Conservation (phyloP, 192 early-diverging fungal genomes). For the Jimgerdemannia lactiflua region DNA sequence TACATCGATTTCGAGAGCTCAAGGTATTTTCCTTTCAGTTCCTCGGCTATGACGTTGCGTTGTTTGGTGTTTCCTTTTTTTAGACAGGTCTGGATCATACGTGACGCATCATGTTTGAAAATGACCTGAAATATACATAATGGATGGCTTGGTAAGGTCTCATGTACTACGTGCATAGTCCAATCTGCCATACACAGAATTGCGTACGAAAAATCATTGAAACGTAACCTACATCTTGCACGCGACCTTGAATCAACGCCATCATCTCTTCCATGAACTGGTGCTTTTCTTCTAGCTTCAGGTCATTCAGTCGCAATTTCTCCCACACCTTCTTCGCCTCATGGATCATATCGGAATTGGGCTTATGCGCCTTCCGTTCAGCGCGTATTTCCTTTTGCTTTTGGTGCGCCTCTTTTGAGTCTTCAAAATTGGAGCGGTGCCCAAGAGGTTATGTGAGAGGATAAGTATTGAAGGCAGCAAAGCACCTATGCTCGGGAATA, state of each 20-base stretch:
- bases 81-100: slow-evolving; percentile 88
- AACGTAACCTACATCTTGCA: slow-evolving; percentile 57
- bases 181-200: slow-evolving; percentile 2
- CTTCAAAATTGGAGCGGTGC: slow-evolving; percentile 12
- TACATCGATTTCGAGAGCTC: slow-evolving; percentile 77
- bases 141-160: not conserved
- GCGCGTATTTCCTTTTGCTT: slow-evolving; percentile 49
- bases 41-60: slow-evolving; percentile 72
- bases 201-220: slow-evolving; percentile 10
- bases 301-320: slow-evolving; percentile 67
- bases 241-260: slow-evolving; percentile 73
- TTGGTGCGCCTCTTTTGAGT: slow-evolving; percentile 46
- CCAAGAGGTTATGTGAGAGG: not conserved
- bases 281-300: slow-evolving; percentile 59
- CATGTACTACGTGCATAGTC: not conserved
- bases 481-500: no score
- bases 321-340: slow-evolving; percentile 87
- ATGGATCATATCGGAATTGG: slow-evolving; percentile 66
- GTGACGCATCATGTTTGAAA: slow-evolving; percentile 94
- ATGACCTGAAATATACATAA: slow-evolving; percentile 52
- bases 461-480: not conserved
- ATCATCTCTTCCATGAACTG: slow-evolving; percentile 78
- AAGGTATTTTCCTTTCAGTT: slow-evolving; percentile 75
- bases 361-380: slow-evolving; percentile 64
- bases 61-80: slow-evolving; percentile 84